phyloP scores from a whole-genome alignment of 164 flowering plant genomes.

The Umbilicus rupestris region DNA sequence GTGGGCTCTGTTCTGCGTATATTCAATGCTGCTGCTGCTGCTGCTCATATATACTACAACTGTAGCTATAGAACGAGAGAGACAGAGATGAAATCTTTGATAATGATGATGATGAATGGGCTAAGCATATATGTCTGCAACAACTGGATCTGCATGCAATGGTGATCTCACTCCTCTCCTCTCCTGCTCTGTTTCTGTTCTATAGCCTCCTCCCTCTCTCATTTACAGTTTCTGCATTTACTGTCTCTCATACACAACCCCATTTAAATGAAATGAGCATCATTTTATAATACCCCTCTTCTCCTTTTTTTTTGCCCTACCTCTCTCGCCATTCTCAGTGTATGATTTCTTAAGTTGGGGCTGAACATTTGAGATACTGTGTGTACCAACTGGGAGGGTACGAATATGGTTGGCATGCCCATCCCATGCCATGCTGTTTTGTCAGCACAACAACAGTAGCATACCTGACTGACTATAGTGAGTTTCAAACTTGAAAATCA shows the following conservation, averaged over 20 bases:
- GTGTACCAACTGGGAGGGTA: constrained; percentile 1
- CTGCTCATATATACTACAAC: constrained; percentile 3
- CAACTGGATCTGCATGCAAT: constrained; percentile 5
- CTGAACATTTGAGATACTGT: background rate
- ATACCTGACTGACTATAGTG: background rate
- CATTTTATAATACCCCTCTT: too few species aligned
- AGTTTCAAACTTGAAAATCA: background rate
- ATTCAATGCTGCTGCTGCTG: constrained; percentile 3
- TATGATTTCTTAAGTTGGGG: too few species aligned
- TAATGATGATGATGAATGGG: background rate
- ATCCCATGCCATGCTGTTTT: constrained; percentile 6
- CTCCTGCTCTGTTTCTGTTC: background rate
- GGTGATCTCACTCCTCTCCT: constrained; percentile 4
- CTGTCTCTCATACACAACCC: too few species aligned
- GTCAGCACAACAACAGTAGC: constrained; percentile 7
- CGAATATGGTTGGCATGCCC: constrained; percentile 8
- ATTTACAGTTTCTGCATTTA: constrained; percentile 5
- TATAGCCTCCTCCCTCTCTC: background rate
- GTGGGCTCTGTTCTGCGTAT: constrained; percentile 2
- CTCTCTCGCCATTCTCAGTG: too few species aligned
- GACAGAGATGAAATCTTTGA: constrained; percentile 1
- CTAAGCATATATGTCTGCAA: constrained; percentile 2
- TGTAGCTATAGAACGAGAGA: constrained; percentile 1
- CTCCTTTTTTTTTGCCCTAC: too few species aligned
- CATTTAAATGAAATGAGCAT: too few species aligned